Percentiles rank a stretch among this genome's conserved stretches.
Evolutionary conservation across 495 filamentous ascomycete genomes (phyloP).

Genomic region (Trichocladium uniseriatum): DNA sequence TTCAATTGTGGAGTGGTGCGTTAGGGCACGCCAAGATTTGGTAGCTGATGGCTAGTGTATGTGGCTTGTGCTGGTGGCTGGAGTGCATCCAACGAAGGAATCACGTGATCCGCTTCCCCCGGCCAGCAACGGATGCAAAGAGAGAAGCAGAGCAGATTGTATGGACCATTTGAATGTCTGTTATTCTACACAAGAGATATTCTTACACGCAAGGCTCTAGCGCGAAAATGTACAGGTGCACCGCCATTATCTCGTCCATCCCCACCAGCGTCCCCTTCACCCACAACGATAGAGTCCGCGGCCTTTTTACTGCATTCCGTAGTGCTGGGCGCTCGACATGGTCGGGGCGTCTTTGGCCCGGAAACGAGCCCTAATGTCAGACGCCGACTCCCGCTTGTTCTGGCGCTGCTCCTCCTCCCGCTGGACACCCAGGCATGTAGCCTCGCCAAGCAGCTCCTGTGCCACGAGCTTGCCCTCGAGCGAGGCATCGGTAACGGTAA

Average conservation of each 20-base stretch:
- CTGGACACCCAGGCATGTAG: conserved; percentile 19
- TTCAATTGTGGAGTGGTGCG: conserved; percentile 10
- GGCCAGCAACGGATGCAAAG: no score
- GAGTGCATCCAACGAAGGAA: no score
- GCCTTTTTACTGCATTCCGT: neutral
- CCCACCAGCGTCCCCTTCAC: no score
- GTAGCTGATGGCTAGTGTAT: neutral
- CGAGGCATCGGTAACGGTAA: conserved; percentile 41
- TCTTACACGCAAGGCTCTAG: neutral
- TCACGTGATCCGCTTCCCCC: no score
- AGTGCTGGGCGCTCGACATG: conserved; percentile 6
- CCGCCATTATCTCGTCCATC: no score
- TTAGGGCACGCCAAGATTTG: conserved; percentile 10
- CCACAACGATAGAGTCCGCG: no score
- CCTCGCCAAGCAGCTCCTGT: conserved; percentile 35
- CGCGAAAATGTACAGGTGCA: neutral
- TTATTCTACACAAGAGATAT: neutral
- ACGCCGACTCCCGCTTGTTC: neutral
- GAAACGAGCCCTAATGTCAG: neutral
- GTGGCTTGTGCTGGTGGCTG: neutral
- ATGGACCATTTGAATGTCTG: neutral
- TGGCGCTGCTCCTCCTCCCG: neutral
- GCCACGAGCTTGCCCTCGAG: conserved; percentile 43
- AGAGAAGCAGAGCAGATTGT: no score
- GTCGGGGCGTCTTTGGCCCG: neutral